These are phyloP conservation scores for Paraphoma chrysanthemicola DNA, from an alignment of 2,329 filamentous ascomycete genomes.

Conservation along the genomic window DNA sequence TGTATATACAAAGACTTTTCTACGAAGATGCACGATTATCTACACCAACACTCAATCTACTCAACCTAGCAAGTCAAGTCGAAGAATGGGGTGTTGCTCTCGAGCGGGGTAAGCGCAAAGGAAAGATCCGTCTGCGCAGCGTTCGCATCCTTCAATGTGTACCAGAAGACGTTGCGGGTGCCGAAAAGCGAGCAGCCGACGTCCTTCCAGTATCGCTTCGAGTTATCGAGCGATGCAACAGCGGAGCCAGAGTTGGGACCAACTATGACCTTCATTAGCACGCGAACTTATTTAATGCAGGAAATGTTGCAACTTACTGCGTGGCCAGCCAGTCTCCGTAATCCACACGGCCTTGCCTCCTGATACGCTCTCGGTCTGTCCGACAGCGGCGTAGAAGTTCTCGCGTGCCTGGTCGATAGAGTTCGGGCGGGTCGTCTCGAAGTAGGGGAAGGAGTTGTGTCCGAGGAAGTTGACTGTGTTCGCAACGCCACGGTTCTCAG, in stretches of 20 bases:
- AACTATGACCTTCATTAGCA: slow-evolving; percentile 5
- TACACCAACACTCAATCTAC: no score
- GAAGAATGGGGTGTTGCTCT: slow-evolving; percentile 60
- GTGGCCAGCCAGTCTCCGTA: slow-evolving; percentile 85
- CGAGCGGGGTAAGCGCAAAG: slow-evolving; percentile 62
- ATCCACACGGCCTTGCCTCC: slow-evolving; percentile 78
- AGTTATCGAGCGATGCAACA: slow-evolving; percentile 32
- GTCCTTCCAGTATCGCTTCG: slow-evolving; percentile 34
- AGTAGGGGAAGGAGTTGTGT: slow-evolving; percentile 87
- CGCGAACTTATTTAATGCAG: no score
- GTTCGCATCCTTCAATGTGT: slow-evolving; percentile 50
- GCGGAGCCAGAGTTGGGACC: slow-evolving; percentile 32
- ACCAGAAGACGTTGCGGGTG: slow-evolving; percentile 37
- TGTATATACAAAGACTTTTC: no score
- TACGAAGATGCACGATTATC: no score
- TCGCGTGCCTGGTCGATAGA: slow-evolving; percentile 66
- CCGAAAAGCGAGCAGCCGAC: slow-evolving; percentile 40
- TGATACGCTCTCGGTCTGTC: slow-evolving; percentile 64
- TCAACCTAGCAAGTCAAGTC: slow-evolving; percentile 56
- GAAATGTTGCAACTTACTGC: slow-evolving; percentile 2
- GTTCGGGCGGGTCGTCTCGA: slow-evolving; percentile 66
- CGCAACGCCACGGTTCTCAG: slow-evolving; percentile 72
- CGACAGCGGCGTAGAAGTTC: slow-evolving; percentile 72
- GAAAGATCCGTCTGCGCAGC: slow-evolving; percentile 48
- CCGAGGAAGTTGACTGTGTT: slow-evolving; percentile 78